Base-by-base conservation (phyloP, 208 protist species). In the Angomonas ambiguus region DNA sequence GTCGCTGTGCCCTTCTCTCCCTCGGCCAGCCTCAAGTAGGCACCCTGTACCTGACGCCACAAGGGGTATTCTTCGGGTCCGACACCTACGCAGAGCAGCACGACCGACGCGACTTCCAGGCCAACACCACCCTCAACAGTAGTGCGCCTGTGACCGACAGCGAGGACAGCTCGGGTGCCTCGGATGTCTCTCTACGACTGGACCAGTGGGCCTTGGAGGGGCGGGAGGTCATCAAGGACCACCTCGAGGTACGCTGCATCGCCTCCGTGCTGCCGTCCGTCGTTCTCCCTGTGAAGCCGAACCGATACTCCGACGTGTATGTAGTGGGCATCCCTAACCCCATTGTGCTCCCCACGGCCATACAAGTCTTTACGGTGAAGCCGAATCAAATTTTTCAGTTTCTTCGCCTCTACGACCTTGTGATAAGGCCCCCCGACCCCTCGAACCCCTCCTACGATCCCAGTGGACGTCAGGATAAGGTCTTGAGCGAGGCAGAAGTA, bases 331-430 rank as follows among this genome's bases (percentile, higher is more conserved):
- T 90, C 24, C 83, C 83, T 25, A 80, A 60, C 51, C 62, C 30
- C 2, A 67, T 82, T 18, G 79, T 90, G 18, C 53, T 55, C 5
- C 77, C 83, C n/a, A 86, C 63, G 2, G 71, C 80, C 22, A 57
- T 90, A 58, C 83, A 89, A 61, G 72, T 84, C 25, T 90, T 90
- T 69, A 78, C 80, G 28, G 69, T 76, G 8, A 73, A 64, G 10
- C 67, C 30, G 38, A 24, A 59, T 58, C 82, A 80, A 13, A 66
- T 90, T 1, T 72, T 82, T 59, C 83, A 90, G 65, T 90, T 90
- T 64, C 41, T 86, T 0, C 60, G 62, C 25, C 42, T 86, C 2
- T 65, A 66, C 38, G 61, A 72, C 1, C 57, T 90, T 6, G 74
- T 76, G 28, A 62, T 86, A 11, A 69, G 71, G 59, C 76, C 71